Base-by-base conservation (phyloP, 306 rosid species). In the Inga laurina region DNA sequence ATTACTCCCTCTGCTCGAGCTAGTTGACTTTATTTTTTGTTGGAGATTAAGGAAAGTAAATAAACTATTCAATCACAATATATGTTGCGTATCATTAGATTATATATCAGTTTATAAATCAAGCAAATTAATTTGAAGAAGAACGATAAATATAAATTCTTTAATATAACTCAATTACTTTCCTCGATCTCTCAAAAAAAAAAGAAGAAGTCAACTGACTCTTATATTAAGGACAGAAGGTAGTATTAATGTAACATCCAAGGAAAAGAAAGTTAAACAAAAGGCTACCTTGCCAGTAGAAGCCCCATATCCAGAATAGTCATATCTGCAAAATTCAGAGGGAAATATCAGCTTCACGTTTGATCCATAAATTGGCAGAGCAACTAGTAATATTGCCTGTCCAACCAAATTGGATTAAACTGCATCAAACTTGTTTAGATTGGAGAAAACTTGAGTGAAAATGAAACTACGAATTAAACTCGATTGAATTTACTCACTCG, bases 261-360 rank as follows among this genome's bases (percentile, higher is more conserved):
- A 71, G 30, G 72, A 83, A 80, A 35, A 37, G 16, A 37, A 21
- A 56, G 30, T 56, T 10, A 64, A 24, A 64, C 9, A 83, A 78
- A 81, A 68, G 79, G 86, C 82, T 90, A 96, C 99, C 95, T 90
- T 89, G 84, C 99, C 99, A 49, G 97, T 88, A 73, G 99, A 96
- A 86, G 97, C 98, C 82, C 99, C 99, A 81, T 96, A 96, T 65
- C 99, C 99, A 85, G 98, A 96, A 83, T 94, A 96, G 87, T 96
- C 99, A 85, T 92, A 96, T 84, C 99, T 96, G 98, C 95, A 6
- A 65, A 75, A 86, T 21, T 82, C 79, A 79, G 74, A 70, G 43
- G 70, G 82, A 80, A 65, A 49, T 5, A 78, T 84, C 62, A 85
- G 74, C 35, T 43, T 72, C 68, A 77, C 62, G 72, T 74, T 41